Conservation (phyloP, 106 monocot genomes). For the Xerophyta viscosa region DNA sequence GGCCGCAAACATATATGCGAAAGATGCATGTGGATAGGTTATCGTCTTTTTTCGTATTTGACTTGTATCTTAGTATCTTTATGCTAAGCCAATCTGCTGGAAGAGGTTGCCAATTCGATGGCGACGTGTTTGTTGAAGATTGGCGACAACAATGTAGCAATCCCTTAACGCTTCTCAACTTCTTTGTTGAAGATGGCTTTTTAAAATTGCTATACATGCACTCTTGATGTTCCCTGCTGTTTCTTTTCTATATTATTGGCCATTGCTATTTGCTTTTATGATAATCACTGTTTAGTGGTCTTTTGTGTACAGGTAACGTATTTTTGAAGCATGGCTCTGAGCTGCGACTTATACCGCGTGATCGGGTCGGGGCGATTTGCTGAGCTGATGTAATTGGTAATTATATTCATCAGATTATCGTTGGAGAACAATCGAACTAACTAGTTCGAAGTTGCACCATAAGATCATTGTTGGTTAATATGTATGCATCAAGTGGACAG, state of each 20-base stretch:
- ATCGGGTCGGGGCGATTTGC: slow-evolving; percentile 89
- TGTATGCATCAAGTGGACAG: too few species aligned
- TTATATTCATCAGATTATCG: too few species aligned
- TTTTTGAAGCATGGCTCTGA: slow-evolving; percentile 98
- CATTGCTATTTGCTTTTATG: not conserved
- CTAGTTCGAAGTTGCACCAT: too few species aligned
- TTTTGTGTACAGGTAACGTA: slow-evolving; percentile 60
- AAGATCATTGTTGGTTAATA: too few species aligned
- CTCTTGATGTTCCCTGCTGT: not conserved
- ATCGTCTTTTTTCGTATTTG: too few species aligned
- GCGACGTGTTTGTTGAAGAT: not conserved
- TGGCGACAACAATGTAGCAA: not conserved
- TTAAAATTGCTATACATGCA: not conserved
- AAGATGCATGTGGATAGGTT: too few species aligned
- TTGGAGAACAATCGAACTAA: too few species aligned
- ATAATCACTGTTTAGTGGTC: not conserved
- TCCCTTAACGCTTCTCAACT: not conserved
- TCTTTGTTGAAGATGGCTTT: not conserved
- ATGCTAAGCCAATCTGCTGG: slow-evolving; percentile 1
- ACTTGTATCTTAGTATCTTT: not conserved
- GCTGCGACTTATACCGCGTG: slow-evolving; percentile 92
- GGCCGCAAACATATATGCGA: too few species aligned
- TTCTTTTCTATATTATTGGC: not conserved
- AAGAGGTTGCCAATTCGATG: not conserved
- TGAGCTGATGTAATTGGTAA: too few species aligned